Base-by-base conservation (phyloP, 176 grass and related monocot species). In the Sorghum bicolor region DNA sequence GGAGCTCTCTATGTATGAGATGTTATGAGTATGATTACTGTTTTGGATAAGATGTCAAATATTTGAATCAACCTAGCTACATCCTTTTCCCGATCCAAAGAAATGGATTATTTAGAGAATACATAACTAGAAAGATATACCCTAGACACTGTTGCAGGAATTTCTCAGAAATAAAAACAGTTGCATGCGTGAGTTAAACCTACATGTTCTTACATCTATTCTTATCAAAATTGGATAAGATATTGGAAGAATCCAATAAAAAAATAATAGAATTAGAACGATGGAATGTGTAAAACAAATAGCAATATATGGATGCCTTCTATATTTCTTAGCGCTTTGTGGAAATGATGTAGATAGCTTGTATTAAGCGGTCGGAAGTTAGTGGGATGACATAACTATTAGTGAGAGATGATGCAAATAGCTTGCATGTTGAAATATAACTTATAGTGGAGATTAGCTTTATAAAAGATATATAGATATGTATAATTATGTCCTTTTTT, bases 121-220 rank as follows among this genome's bases (percentile, higher is more conserved):
- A 37, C 37, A 68, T 37, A 68, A 24, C 53, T 57, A 24, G 8
- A 57, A 24, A 57, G 52, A n/a, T n/a, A 48, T 52, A 55, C 7
- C 8, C 0, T 24, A 1, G 0, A 0, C 2, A 0, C n/a, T 8
- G 20, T 0, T 55, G 7, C 0, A 0, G 20, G 52, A 55, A 19
- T 9, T 57, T 24, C 22, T 24, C 24, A 57, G 22, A 24, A 24
- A 57, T n/a, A 57, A 55, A 55, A 55, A 55, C 7, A 9, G 6
- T 10, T 24, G 8, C 22, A 24, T 24, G 53, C 10, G 20, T 24
- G 20, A 57, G 20, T n/a, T 57, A 24, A 22, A 57, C 53, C 20
- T 57, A 1, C 22, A 24, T 57, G 8, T 10, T 24, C 0, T 57
- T 10, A 24, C 8, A 57, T 57, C 0, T 2, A 55, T 57, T 10